Evolutionary conservation across 1,284 basidiomycete species (phyloP).

Genomic region (Rhodotorula glutinis): DNA sequence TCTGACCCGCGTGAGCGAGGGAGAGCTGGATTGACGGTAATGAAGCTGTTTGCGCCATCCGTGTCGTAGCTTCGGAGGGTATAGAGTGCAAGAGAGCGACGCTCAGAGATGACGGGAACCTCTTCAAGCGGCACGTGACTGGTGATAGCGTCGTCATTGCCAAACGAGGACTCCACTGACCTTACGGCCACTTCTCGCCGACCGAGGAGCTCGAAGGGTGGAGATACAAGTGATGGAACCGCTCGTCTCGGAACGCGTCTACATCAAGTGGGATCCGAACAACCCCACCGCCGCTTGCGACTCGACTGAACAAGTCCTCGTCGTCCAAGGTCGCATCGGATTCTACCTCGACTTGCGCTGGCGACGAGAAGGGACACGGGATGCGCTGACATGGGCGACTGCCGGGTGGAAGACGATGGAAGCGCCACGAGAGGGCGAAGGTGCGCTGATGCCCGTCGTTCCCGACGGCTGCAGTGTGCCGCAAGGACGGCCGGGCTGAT

Average conservation of each 20-base stretch:
- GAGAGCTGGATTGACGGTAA: background rate
- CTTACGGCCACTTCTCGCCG: no score
- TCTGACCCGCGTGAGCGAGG: constrained; percentile 14
- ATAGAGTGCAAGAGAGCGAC: background rate
- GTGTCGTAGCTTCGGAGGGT: background rate
- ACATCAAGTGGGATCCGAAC: constrained; percentile 3
- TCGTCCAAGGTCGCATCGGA: constrained; percentile 9
- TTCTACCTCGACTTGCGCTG: constrained; percentile 23
- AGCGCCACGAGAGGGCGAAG: background rate
- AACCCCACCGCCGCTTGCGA: background rate
- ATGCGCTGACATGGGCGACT: constrained; percentile 15
- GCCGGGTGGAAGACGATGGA: constrained; percentile 14
- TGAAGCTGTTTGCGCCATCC: background rate
- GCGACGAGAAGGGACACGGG: no score
- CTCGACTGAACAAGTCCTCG: constrained; percentile 2
- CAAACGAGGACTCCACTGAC: background rate
- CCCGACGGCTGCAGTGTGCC: no score
- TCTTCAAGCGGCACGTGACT: background rate
- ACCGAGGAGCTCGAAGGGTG: no score
- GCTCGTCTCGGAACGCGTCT: constrained; percentile 15
- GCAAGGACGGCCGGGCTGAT: no score
- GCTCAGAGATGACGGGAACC: no score
- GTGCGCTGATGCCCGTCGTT: no score
- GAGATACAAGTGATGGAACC: background rate
- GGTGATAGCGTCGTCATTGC: background rate